Base-by-base conservation (phyloP, 257 asterid genomes). In the Cinchona pubescens region DNA sequence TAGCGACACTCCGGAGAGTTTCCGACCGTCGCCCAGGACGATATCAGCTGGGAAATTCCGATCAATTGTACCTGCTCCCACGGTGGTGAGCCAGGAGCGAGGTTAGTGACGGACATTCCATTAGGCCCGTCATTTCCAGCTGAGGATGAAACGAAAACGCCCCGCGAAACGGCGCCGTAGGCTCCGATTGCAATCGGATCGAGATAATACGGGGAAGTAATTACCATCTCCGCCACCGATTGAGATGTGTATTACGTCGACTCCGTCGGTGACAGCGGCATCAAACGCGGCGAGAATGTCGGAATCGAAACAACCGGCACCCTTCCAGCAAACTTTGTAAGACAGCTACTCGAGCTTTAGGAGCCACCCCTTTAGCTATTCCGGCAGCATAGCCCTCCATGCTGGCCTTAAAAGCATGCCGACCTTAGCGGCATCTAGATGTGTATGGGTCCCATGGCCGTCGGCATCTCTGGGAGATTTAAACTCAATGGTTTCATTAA, bases 381-480 rank as follows among this genome's bases (percentile, higher is more conserved):
- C 99, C 99, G n/a, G 69, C 76, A 12, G 97, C 99, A 14, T 95
- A 95, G 0, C 97, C 99, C 65, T 0, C 97, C 97, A 2, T n/a
- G n/a, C n/a, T n/a, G n/a, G n/a, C n/a, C n/a, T n/a, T n/a, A n/a
- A n/a, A n/a, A n/a, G n/a, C n/a, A n/a, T n/a, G n/a, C n/a, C n/a
- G n/a, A n/a, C n/a, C n/a, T n/a, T n/a, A n/a, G n/a, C n/a, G n/a
- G n/a, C n/a, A n/a, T n/a, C n/a, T n/a, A n/a, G n/a, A n/a, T n/a
- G n/a, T n/a, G 98, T 94, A 71, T 94, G 98, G 0, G 98, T 92
- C 3, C 99, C 99, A 60, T 94, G 99, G 23, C 99, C 99, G 53
- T 94, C 99, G 60, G 92, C 94, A 78, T 94, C 99, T 25, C 99
- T 56, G 0, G 99, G 87, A 1, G 99, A 92, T 68, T 87, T 89